Evolutionary conservation across 108 stramenopile species (phyloP).

Genomic region (Conticribra guillardii): DNA sequence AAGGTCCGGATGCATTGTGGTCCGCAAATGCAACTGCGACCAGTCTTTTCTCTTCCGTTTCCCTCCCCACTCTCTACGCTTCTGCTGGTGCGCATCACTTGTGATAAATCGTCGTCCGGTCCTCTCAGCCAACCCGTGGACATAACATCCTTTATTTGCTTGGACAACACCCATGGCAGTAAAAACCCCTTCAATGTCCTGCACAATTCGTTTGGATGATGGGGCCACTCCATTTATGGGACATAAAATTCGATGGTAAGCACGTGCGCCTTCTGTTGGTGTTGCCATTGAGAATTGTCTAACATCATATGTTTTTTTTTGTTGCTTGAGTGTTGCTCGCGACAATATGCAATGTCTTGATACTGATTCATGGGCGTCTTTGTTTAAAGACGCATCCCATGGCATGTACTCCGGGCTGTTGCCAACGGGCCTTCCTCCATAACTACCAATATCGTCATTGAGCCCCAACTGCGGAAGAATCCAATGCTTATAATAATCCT

Average conservation of each 20-base stretch:
- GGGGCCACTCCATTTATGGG: constrained; percentile 13
- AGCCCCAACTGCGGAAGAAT: constrained; percentile 11
- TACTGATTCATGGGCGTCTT: constrained; percentile 16
- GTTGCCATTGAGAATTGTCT: constrained; percentile 22
- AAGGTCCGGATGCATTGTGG: no score
- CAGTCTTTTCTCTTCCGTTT: no score
- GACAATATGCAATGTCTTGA: neutral
- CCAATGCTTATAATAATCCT: constrained; percentile 14
- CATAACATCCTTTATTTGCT: constrained; percentile 8
- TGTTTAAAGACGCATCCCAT: constrained; percentile 8
- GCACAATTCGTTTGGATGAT: constrained; percentile 10
- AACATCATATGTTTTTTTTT: neutral
- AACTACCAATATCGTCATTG: neutral
- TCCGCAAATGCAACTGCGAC: no score
- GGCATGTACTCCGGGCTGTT: constrained; percentile 29
- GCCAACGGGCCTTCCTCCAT: constrained; percentile 1
- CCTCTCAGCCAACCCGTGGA: constrained; percentile 4
- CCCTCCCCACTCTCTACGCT: no score
- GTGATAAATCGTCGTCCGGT: no score
- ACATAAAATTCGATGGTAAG: constrained; percentile 5
- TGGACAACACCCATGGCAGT: neutral
- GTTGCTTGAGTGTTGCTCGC: neutral
- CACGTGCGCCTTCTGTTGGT: constrained; percentile 2
- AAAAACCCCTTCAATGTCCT: constrained; percentile 17
- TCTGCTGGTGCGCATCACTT: no score